phyloP scores from a whole-genome alignment of 768 basidiomycete genomes.

The Suillus hirtellus region DNA sequence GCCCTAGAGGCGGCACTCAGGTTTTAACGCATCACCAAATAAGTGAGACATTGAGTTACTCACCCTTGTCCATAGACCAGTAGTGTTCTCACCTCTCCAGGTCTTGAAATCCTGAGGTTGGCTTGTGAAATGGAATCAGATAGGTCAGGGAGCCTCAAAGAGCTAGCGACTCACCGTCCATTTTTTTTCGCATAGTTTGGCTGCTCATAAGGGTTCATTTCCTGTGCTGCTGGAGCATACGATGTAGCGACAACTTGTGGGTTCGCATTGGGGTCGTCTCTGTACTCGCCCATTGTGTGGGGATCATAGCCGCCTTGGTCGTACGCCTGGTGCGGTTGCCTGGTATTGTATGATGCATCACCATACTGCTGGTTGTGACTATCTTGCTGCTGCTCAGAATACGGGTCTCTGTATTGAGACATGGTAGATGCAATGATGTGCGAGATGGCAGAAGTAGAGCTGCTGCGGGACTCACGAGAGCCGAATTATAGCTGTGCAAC shows the following conservation, averaged over 20 bases:
- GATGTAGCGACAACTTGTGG: slow-evolving; percentile 15
- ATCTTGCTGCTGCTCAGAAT: slow-evolving; percentile 36
- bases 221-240: slow-evolving; percentile 24
- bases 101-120: slow-evolving; percentile 38
- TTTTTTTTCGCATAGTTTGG: slow-evolving; percentile 39
- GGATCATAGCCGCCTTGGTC: slow-evolving; percentile 45
- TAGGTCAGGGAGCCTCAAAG: slow-evolving; percentile 9
- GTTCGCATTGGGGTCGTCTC: slow-evolving; percentile 36
- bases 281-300: slow-evolving; percentile 31
- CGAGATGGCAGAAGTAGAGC: background rate
- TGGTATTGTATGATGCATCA: slow-evolving; percentile 39
- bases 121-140: slow-evolving; percentile 16
- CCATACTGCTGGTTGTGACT: slow-evolving; percentile 34
- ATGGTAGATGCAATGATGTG: slow-evolving; percentile 17
- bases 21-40: background rate
- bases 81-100: slow-evolving; percentile 59
- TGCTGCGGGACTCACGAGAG: background rate
- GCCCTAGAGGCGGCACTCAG: slow-evolving; percentile 43
- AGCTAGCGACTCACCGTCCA: background rate
- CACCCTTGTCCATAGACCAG: slow-evolving; percentile 71
- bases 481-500: slow-evolving; percentile 5
- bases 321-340: slow-evolving; percentile 52
- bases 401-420: slow-evolving; percentile 61
- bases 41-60: slow-evolving; percentile 4
- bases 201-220: slow-evolving; percentile 41